These are phyloP conservation scores for Candida jianshihensis DNA, from an alignment of 805 yeast genomes.

Conservation along the genomic window DNA sequence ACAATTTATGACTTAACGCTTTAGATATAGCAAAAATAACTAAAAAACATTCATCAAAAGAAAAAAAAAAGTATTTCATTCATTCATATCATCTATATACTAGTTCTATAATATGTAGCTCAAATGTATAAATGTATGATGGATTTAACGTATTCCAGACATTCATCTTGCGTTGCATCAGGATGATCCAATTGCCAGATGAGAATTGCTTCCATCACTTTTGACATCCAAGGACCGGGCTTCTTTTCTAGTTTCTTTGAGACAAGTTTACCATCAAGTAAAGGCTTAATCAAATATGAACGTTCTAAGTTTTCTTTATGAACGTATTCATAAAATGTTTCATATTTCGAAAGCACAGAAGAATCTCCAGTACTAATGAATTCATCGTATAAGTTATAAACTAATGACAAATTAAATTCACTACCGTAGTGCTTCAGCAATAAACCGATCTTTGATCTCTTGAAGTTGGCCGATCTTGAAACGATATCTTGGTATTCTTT, in stretches of 20 bases:
- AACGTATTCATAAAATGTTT: constrained; percentile 11
- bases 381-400: constrained; percentile 21
- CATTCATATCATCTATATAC: neutral
- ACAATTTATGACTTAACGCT: too few relatives aligned
- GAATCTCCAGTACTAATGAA: constrained; percentile 2
- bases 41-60: too few relatives aligned
- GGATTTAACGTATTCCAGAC: constrained; percentile 35
- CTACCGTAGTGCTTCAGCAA: constrained; percentile 48
- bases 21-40: too few relatives aligned
- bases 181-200: constrained; percentile 81
- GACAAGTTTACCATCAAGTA: constrained; percentile 72
- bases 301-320: constrained; percentile 9
- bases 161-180: constrained; percentile 40
- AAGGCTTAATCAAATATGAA: constrained; percentile 49
- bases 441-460: constrained; percentile 55
- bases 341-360: constrained; percentile 7
- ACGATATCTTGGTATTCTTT: constrained; percentile 24
- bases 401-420: constrained; percentile 39
- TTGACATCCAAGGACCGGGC: constrained; percentile 85
- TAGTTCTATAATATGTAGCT: neutral
- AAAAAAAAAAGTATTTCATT: too few relatives aligned
- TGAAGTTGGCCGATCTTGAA: constrained; percentile 21
- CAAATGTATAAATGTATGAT: too few relatives aligned
- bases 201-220: constrained; percentile 46
- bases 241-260: constrained; percentile 43